phyloP scores from a whole-genome alignment of 2,329 filamentous ascomycete genomes.

The Botrytis tulipae region DNA sequence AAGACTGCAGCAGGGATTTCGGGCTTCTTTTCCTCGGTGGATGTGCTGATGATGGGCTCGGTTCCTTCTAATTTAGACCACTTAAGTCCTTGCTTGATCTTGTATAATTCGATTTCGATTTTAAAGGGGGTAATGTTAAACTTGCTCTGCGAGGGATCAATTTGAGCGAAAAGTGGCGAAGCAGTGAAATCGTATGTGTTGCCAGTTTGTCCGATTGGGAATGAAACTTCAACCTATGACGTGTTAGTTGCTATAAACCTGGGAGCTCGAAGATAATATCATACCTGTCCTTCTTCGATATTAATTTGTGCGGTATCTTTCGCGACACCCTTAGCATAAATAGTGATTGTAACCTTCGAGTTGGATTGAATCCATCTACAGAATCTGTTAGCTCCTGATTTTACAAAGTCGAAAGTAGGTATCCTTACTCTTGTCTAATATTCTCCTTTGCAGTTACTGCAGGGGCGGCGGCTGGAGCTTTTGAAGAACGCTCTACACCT shows the following conservation, averaged over 20 bases:
- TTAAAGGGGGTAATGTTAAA: conserved; percentile 72
- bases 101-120: conserved; percentile 72
- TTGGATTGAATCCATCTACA: conserved; percentile 60
- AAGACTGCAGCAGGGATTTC: conserved; percentile 26
- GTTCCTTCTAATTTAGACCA: conserved; percentile 35
- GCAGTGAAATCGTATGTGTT: conserved; percentile 60
- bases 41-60: conserved; percentile 23
- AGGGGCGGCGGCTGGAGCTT: background rate
- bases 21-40: conserved; percentile 8
- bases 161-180: conserved; percentile 63
- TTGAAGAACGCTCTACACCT: conserved; percentile 8
- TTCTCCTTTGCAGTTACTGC: conserved; percentile 51
- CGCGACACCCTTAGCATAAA: conserved; percentile 64
- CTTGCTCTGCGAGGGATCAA: conserved; percentile 60
- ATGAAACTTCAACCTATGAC: conserved; percentile 53
- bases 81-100: conserved; percentile 54
- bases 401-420: background rate
- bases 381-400: background rate
- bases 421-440: conserved; percentile 55
- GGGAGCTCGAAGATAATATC: conserved; percentile 9
- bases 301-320: conserved; percentile 55
- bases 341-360: conserved; percentile 59
- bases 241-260: conserved; percentile 23
- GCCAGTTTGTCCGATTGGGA: conserved; percentile 50
- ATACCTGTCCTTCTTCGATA: conserved; percentile 31